phyloP scores from a whole-genome alignment of 305 asterid genomes.

The Fraxinus latifolia region DNA sequence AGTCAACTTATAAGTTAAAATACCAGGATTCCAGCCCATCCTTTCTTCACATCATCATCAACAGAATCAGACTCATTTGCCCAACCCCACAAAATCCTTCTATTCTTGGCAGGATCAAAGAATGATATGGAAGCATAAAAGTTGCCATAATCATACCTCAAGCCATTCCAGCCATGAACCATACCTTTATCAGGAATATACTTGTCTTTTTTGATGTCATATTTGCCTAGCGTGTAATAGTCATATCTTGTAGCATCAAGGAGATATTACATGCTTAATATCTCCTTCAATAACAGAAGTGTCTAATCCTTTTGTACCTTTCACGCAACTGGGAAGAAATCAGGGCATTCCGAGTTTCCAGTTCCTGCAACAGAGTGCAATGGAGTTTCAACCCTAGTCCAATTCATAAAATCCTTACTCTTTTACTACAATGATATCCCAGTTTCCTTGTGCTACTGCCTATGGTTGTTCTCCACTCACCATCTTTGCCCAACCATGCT shows the following conservation, averaged over 20 bases:
- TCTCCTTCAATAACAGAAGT: not conserved
- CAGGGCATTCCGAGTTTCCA: conserved; percentile 35
- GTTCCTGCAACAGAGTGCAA: conserved; percentile 20
- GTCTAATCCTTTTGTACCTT: conserved; percentile 11
- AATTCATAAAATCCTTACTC: conserved; percentile 31
- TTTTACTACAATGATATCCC: conserved; percentile 24
- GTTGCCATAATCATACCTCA: not conserved
- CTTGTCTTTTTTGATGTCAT: conserved; percentile 13
- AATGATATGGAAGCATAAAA: conserved; percentile 23
- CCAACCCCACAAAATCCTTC: conserved; percentile 28
- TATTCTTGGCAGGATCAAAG: conserved; percentile 18
- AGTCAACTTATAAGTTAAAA: not conserved
- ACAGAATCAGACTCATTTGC: conserved; percentile 22
- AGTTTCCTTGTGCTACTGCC: conserved; percentile 19
- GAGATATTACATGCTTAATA: conserved; percentile 30
- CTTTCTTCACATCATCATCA: conserved; percentile 8
- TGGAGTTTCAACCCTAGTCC: conserved; percentile 29
- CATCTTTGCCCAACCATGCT: conserved; percentile 33
- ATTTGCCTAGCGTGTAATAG: conserved; percentile 28
- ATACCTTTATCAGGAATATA: conserved; percentile 19
- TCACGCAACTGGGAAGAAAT: conserved; percentile 30
- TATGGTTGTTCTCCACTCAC: conserved; percentile 23
- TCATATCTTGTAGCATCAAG: conserved; percentile 27
- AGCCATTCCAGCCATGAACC: conserved; percentile 25
- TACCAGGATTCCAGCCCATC: conserved; percentile 30